Conservation (phyloP, 148 eudicot species). For the Beta vulgaris region DNA sequence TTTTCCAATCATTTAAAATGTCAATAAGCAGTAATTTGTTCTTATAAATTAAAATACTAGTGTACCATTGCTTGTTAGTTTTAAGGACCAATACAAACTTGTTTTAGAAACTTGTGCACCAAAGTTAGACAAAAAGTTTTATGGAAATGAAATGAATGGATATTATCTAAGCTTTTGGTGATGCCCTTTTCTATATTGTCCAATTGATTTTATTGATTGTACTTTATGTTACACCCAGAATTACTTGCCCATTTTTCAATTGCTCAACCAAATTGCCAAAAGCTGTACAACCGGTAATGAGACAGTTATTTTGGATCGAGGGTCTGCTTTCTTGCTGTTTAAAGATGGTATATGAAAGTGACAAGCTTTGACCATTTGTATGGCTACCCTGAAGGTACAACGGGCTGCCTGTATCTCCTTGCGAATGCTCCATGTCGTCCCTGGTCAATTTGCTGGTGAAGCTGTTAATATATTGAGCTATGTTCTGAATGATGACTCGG, state of each 20-base stretch:
- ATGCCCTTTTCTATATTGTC: background rate
- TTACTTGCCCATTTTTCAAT: background rate
- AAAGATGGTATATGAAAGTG: no score
- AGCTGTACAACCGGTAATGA: background rate
- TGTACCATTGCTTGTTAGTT: background rate
- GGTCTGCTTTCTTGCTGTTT: slow-evolving; percentile 3
- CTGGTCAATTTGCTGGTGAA: slow-evolving; percentile 55
- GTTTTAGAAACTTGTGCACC: background rate
- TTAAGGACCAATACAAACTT: background rate
- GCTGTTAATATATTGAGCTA: slow-evolving; percentile 63
- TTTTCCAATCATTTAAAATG: background rate
- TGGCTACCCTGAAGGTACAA: slow-evolving; percentile 66
- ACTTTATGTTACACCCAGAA: background rate
- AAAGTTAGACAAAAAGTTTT: background rate
- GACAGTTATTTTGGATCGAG: background rate
- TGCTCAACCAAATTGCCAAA: slow-evolving; percentile 2
- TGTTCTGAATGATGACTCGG: slow-evolving; percentile 80
- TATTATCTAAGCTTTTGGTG: background rate
- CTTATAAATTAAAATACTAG: background rate
- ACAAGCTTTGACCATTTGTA: slow-evolving; percentile 18
- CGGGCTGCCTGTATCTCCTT: slow-evolving; percentile 69
- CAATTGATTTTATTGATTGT: background rate
- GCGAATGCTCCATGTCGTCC: slow-evolving; percentile 45
- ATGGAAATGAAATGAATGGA: background rate
- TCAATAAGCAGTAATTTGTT: background rate